These are phyloP conservation scores for Flaveria linearis DNA, from an alignment of 129 eudicot genomes.

Conservation along the genomic window DNA sequence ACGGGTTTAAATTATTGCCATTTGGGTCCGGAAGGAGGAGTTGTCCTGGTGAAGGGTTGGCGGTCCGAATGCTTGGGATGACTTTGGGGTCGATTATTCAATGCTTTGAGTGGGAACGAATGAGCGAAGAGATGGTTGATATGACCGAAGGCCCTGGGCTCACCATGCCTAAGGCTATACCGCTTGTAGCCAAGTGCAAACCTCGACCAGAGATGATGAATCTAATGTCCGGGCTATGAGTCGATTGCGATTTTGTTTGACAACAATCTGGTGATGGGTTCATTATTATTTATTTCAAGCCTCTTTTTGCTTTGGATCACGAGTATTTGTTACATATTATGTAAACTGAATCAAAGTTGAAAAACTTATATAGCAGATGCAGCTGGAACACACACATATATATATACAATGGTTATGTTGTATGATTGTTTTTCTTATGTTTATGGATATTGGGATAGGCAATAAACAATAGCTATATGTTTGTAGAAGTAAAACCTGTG, in stretches of 20 bases:
- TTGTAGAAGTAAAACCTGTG: too few relatives aligned
- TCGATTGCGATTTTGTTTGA: background rate
- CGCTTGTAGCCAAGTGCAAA: conserved; percentile 51
- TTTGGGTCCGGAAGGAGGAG: conserved; percentile 78
- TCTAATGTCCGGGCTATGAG: conserved; percentile 10
- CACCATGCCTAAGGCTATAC: conserved; percentile 48
- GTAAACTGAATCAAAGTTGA: background rate
- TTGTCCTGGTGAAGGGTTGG: conserved; percentile 80
- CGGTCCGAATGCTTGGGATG: conserved; percentile 51
- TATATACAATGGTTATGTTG: too few relatives aligned
- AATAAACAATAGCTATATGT: too few relatives aligned
- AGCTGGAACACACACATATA: background rate
- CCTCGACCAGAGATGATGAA: conserved; percentile 38
- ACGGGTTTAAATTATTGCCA: conserved; percentile 57
- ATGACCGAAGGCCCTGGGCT: conserved; percentile 53
- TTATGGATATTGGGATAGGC: too few relatives aligned
- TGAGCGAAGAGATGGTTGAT: conserved; percentile 52
- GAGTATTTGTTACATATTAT: background rate
- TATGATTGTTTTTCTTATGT: too few relatives aligned
- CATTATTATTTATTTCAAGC: background rate
- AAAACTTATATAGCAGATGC: background rate
- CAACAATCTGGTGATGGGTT: background rate
- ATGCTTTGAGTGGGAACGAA: conserved; percentile 70
- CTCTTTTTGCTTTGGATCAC: background rate
- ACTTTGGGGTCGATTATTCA: conserved; percentile 60